A percentile compares a stretch with the other conserved stretches of the same genome.
Conservation (phyloP, 495 filamentous ascomycete species). For the Terfezia claveryi region DNA sequence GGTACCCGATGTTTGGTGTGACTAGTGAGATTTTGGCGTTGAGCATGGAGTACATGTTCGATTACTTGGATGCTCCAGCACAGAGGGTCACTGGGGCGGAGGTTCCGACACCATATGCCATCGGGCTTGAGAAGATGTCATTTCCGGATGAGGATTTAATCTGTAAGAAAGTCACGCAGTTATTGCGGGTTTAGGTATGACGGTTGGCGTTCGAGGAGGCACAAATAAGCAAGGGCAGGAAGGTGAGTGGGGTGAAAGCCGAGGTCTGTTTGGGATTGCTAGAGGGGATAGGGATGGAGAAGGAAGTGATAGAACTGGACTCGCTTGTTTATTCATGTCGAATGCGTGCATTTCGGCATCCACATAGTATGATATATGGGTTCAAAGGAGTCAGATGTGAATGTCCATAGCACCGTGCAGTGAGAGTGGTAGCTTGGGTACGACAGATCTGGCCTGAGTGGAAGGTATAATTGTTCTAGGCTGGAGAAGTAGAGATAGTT, state of each 20-base stretch:
- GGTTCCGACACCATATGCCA: conserved; percentile 23
- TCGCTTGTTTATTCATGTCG: too few species aligned
- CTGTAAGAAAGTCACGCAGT: conserved; percentile 57
- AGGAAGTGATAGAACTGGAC: too few species aligned
- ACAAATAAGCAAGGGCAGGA: not conserved
- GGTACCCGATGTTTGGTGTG: conserved; percentile 87
- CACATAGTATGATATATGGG: too few species aligned
- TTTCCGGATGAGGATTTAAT: conserved; percentile 81
- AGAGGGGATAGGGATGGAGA: too few species aligned
- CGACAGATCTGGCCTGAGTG: too few species aligned
- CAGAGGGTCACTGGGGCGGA: conserved; percentile 87
- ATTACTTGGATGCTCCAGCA: conserved; percentile 84
- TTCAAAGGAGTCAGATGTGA: too few species aligned
- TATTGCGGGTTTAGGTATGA: conserved; percentile 44
- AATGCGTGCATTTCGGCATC: too few species aligned
- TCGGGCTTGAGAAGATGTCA: conserved; percentile 67
- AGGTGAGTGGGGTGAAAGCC: not conserved
- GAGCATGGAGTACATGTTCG: conserved; percentile 93
- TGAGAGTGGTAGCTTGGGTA: too few species aligned
- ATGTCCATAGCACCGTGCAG: too few species aligned
- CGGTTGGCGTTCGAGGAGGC: not conserved
- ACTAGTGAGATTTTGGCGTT: conserved; percentile 77
- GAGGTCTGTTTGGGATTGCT: too few species aligned
- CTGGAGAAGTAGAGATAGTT: too few species aligned
- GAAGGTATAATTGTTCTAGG: too few species aligned